Evolutionary conservation across 495 filamentous ascomycete genomes (phyloP).

Genomic region (Letharia lupina): DNA sequence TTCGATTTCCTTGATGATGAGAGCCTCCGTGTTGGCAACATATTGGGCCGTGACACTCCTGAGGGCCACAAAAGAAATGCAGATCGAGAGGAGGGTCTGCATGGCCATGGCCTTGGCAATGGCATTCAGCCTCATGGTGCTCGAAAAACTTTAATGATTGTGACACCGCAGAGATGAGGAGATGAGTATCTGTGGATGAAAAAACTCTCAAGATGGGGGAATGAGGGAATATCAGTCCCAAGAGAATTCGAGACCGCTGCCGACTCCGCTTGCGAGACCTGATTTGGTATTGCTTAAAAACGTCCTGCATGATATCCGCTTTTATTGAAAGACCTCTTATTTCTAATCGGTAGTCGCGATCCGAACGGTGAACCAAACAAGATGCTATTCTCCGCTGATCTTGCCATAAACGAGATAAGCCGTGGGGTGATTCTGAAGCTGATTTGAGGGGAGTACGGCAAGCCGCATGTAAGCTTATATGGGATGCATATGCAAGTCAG

Average conservation of each 20-base stretch:
- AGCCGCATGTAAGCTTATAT: not conserved
- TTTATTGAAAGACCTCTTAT: not conserved
- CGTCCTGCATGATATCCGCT: not conserved
- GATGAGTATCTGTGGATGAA: not conserved
- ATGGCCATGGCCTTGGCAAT: slow-evolving; percentile 5
- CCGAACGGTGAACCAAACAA: not conserved
- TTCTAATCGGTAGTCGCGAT: not conserved
- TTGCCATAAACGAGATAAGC: not conserved
- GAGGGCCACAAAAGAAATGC: slow-evolving; percentile 4
- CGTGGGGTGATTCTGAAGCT: not conserved
- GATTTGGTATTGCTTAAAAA: not conserved
- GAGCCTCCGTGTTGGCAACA: slow-evolving; percentile 9
- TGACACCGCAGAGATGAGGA: not conserved
- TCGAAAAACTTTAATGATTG: not conserved
- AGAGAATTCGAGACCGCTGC: not conserved
- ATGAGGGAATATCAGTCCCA: not conserved
- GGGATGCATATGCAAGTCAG: slow-evolving; percentile 2
- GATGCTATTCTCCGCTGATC: slow-evolving; percentile 4
- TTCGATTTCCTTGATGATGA: slow-evolving; percentile 20
- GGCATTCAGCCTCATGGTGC: not conserved
- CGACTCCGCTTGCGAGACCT: not conserved
- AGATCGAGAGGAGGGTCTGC: slow-evolving; percentile 5
- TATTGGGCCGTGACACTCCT: slow-evolving; percentile 10
- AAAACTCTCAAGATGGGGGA: not conserved
- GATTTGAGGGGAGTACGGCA: not conserved